Percentiles rank a stretch among this genome's conserved stretches.
Evolutionary conservation across 129 eudicot genomes (phyloP).

Genomic region (Mikania micrantha): DNA sequence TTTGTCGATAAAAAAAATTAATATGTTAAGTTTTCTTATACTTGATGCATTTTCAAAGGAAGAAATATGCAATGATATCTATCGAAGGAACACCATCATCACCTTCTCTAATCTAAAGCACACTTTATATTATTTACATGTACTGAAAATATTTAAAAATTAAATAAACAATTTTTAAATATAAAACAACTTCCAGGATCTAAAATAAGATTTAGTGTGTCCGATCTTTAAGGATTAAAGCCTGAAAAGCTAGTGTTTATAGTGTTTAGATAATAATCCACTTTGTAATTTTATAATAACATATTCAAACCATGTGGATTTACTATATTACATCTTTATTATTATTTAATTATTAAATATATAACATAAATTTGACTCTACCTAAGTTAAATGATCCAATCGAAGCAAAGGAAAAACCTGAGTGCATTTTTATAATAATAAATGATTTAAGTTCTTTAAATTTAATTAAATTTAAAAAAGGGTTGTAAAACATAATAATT

Average conservation of each 20-base stretch:
- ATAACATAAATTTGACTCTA: not conserved
- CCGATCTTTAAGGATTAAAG: slow-evolving; percentile 36
- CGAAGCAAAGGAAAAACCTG: no score
- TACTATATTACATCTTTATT: not conserved
- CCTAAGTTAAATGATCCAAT: not conserved
- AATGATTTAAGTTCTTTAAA: not conserved
- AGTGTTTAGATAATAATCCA: not conserved
- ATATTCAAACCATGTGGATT: not conserved
- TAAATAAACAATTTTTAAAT: not conserved
- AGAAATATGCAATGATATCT: no score
- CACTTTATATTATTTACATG: slow-evolving; percentile 18
- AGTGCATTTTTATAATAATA: no score
- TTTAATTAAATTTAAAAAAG: not conserved
- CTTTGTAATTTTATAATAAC: not conserved
- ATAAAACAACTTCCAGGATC: slow-evolving; percentile 22
- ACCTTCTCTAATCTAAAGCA: slow-evolving; percentile 22
- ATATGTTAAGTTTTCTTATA: no score
- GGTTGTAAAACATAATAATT: not conserved
- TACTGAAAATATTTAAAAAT: not conserved
- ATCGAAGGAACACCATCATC: slow-evolving; percentile 24
- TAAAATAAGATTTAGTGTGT: slow-evolving; percentile 27
- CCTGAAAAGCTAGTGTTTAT: slow-evolving; percentile 12
- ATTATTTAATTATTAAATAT: not conserved
- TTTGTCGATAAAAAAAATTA: no score
- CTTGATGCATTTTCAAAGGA: no score